phyloP scores from a whole-genome alignment of 1,284 basidiomycete genomes.

The Mycena sp. region DNA sequence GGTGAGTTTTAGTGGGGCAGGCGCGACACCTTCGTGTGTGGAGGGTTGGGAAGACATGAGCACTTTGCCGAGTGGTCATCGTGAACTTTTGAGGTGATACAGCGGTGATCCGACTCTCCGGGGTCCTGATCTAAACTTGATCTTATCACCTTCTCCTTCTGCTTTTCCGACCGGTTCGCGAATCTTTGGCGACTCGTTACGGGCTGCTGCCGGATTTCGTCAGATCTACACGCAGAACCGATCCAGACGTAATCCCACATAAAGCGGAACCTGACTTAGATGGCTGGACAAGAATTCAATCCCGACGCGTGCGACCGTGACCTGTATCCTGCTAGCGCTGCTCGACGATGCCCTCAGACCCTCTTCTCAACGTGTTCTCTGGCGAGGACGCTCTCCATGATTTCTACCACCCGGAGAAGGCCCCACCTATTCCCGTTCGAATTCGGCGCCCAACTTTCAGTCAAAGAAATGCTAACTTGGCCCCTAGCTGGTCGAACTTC shows the following conservation, averaged over 20 bases:
- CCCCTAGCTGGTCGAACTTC: slow-evolving; percentile 37
- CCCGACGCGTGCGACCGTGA: not conserved
- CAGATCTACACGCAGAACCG: slow-evolving; percentile 1
- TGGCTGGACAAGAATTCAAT: not conserved
- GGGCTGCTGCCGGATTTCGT: not conserved
- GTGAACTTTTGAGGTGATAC: not conserved
- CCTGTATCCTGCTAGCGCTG: not conserved
- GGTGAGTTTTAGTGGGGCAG: slow-evolving; percentile 13
- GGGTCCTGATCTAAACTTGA: not conserved
- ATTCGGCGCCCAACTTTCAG: not conserved
- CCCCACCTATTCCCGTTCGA: slow-evolving; percentile 38
- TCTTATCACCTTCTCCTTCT: not conserved
- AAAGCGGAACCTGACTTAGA: not conserved
- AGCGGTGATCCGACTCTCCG: not conserved
- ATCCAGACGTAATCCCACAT: not conserved
- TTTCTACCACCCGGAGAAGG: slow-evolving; percentile 42
- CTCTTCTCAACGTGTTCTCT: slow-evolving; percentile 41
- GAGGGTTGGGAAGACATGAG: not conserved
- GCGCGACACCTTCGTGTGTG: not conserved
- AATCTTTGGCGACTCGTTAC: not conserved
- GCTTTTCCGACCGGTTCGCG: not conserved
- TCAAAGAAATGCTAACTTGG: not conserved
- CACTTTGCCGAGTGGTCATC: no score
- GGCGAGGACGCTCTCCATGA: slow-evolving; percentile 39
- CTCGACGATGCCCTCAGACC: slow-evolving; percentile 36